phyloP scores from a whole-genome alignment of 176 grass and related monocot genomes.

The Aechmea fasciata region DNA sequence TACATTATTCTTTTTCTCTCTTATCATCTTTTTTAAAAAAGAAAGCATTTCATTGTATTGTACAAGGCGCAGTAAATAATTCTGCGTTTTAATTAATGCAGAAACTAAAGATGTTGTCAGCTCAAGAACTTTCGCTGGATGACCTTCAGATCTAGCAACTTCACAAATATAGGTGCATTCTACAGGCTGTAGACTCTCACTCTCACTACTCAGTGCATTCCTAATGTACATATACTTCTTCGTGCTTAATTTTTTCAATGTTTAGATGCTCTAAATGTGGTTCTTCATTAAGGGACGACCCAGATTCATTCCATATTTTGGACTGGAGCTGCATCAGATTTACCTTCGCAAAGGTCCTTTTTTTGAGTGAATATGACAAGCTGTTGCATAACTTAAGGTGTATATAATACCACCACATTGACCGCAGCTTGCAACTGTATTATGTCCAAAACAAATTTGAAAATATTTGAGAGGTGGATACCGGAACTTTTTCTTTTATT shows the following conservation, averaged over 20 bases:
- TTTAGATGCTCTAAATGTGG: neutral
- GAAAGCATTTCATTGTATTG: too few species aligned
- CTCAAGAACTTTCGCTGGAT: conserved; percentile 56
- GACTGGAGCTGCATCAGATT: conserved; percentile 2
- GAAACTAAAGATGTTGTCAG: conserved; percentile 74
- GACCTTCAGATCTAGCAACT: conserved; percentile 58
- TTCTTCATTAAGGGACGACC: neutral
- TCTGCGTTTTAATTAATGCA: conserved; percentile 24
- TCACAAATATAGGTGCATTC: neutral
- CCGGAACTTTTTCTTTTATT: too few species aligned
- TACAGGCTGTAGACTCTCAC: conserved; percentile 2
- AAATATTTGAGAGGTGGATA: neutral
- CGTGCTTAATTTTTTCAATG: neutral
- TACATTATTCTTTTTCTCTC: neutral
- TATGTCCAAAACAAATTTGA: neutral
- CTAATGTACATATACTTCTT: neutral
- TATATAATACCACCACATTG: neutral
- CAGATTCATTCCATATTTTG: conserved; percentile 3
- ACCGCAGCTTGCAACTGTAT: conserved; percentile 2
- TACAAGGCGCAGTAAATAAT: neutral
- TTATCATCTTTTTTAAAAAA: neutral
- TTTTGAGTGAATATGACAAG: neutral
- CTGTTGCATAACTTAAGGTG: neutral
- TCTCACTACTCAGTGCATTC: conserved; percentile 4
- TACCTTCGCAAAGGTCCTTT: neutral